These are phyloP conservation scores for Spongispora temasekensis DNA, from an alignment of 1,284 basidiomycete species.

Conservation along the genomic window DNA sequence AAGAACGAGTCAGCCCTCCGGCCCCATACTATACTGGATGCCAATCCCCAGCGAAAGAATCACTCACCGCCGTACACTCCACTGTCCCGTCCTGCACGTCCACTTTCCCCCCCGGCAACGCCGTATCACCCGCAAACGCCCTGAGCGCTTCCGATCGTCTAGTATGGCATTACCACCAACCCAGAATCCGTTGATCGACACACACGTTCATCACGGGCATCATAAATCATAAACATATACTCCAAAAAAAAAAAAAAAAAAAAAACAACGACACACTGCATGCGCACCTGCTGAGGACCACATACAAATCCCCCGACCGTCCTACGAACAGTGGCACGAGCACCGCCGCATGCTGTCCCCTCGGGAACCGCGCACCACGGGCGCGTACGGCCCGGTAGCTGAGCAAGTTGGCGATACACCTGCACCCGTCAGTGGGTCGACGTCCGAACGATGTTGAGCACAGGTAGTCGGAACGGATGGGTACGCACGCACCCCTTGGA, in stretches of 20 bases:
- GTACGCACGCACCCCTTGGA: slow-evolving; percentile 28
- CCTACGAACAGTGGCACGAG: slow-evolving; percentile 83
- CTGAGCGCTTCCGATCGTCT: slow-evolving; percentile 73
- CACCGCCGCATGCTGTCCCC: slow-evolving; percentile 65
- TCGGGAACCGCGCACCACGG: slow-evolving; percentile 47
- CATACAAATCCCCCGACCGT: slow-evolving; percentile 77
- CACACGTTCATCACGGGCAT: too few species aligned
- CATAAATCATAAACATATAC: too few species aligned
- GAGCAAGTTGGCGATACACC: slow-evolving; percentile 62
- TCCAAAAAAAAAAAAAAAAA: too few species aligned
- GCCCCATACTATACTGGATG: too few species aligned
- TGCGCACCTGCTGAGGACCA: slow-evolving; percentile 75
- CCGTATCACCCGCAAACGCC: slow-evolving; percentile 82
- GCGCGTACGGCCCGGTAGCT: slow-evolving; percentile 51
- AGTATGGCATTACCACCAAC: too few species aligned
- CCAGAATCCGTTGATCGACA: too few species aligned
- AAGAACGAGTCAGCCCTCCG: too few species aligned
- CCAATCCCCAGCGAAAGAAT: too few species aligned
- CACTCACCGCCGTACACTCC: slow-evolving; percentile 78
- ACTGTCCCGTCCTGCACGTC: slow-evolving; percentile 66
- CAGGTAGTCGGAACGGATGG: too few species aligned
- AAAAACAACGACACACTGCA: too few species aligned
- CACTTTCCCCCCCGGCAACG: slow-evolving; percentile 79
- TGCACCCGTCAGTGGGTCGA: slow-evolving; percentile 24
- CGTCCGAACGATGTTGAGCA: too few species aligned